Conservation (phyloP, 768 basidiomycete species). For the Tephrocybe sp. region DNA sequence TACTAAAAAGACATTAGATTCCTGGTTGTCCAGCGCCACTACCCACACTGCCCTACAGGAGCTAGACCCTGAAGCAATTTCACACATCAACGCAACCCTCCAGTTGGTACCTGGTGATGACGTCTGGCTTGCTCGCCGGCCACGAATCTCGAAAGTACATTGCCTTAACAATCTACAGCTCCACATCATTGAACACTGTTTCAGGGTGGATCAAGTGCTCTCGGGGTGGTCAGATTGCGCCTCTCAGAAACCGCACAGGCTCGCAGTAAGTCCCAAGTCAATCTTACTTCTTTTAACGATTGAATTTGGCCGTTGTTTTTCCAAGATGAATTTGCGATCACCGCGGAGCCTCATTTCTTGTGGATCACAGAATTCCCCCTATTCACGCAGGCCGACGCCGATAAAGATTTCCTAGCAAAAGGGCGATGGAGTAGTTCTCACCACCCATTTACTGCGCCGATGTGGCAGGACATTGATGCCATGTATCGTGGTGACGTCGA, state of each 20-base stretch:
- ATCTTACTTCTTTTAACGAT: constrained; percentile 3
- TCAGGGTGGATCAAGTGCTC: constrained; percentile 84
- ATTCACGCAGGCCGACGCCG: constrained; percentile 81
- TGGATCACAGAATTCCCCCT: constrained; percentile 98
- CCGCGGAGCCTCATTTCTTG: constrained; percentile 74
- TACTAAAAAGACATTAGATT: constrained; percentile 41
- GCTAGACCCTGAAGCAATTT: constrained; percentile 22
- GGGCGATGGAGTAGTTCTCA: constrained; percentile 93
- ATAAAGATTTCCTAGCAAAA: constrained; percentile 83
- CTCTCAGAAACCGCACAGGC: constrained; percentile 67
- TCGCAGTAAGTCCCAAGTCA: constrained; percentile 47
- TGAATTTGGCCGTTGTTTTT: constrained; percentile 14
- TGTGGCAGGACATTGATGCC: constrained; percentile 83
- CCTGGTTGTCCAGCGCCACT: constrained; percentile 46
- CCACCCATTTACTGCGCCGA: constrained; percentile 96
- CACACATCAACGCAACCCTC: constrained; percentile 40
- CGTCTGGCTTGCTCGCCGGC: constrained; percentile 57
- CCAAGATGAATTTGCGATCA: constrained; percentile 57
- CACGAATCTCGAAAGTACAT: constrained; percentile 52
- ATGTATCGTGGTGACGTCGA: constrained; percentile 72
- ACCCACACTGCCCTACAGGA: constrained; percentile 18
- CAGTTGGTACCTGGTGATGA: constrained; percentile 50
- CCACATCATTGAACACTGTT: constrained; percentile 21
- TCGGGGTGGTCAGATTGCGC: constrained; percentile 70
- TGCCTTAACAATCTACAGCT: constrained; percentile 11